phyloP scores from a whole-genome alignment of 2,329 filamentous ascomycete genomes.

The Colletotrichum costaricense region DNA sequence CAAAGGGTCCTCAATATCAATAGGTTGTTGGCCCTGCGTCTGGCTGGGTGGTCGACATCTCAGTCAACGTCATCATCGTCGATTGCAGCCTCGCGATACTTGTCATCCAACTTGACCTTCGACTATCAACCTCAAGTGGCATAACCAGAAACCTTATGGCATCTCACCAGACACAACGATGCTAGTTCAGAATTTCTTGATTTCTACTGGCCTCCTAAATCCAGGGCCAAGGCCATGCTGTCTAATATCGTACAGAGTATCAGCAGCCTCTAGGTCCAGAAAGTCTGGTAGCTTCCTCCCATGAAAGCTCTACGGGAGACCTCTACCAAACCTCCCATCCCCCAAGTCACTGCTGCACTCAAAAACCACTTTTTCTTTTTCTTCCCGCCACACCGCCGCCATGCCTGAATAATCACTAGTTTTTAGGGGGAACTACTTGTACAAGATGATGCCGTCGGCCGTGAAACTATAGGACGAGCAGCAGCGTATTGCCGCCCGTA shows the following conservation, averaged over 20 bases:
- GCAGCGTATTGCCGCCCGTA: slow-evolving; percentile 22
- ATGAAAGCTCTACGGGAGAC: background rate
- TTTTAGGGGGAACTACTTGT: slow-evolving; percentile 22
- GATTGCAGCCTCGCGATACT: too few species aligned
- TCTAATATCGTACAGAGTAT: slow-evolving; percentile 29
- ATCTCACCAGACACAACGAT: background rate
- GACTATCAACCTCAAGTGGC: too few species aligned
- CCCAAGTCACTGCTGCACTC: background rate
- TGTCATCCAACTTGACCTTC: too few species aligned
- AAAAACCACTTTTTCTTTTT: slow-evolving; percentile 9
- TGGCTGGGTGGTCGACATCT: background rate
- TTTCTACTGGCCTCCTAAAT: slow-evolving; percentile 6
- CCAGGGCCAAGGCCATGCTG: background rate
- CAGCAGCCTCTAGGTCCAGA: background rate
- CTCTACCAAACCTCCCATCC: background rate
- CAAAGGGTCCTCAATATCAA: background rate
- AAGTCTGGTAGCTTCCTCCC: background rate
- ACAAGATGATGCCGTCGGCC: slow-evolving; percentile 31
- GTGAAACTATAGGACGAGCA: slow-evolving; percentile 21
- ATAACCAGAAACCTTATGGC: too few species aligned
- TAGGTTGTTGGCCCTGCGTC: background rate
- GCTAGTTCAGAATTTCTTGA: slow-evolving; percentile 6
- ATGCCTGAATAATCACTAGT: slow-evolving; percentile 30
- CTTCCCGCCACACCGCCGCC: slow-evolving; percentile 21
- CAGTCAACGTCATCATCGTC: too few species aligned